Base-by-base conservation (phyloP, 805 yeast species). In the Isabelozyma rhagii region DNA sequence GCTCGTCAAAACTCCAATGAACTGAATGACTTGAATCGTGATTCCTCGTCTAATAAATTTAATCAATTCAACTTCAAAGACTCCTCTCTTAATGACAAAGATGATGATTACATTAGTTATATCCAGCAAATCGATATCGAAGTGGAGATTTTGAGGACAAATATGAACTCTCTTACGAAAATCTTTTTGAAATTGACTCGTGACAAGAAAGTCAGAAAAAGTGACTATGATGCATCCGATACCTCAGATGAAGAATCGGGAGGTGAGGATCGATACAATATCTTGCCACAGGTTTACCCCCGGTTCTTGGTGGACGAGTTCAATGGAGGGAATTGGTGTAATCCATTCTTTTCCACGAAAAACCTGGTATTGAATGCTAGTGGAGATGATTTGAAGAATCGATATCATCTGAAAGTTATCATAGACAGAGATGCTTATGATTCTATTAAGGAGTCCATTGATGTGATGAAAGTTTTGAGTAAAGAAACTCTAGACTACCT, bases 261-360 rank as follows among this genome's bases (percentile, higher is more conserved):
- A 36, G 64, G 74, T 5, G 68, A 65, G 46, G 72, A 68, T 34
- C 53, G 77, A 18, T 65, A 57, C 52, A 66, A 72, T 44, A 46
- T 66, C 13, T 52, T 85, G 36, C 94, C 93, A 0, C 86, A 85
- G 60, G 68, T 84, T 2, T 81, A 83, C 54, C 91, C 94, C 8
- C 73, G 94, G 51, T 84, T 87, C 57, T 66, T 87, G 15, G 74
- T 78, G 41, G 82, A 83, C 28, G 81, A 79, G 48, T 87, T 83
- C 62, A 83, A 83, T 56, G 93, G 91, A 14, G 93, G 92, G n/a
- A 83, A 84, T 52, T 87, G 91, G 85, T 78, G 81, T 44, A 86
- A 85, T 57, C 89, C 88, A 25, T 84, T 85, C 55, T 79, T 81
- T 55, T 62, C 74, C 42, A 59, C 72, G 44, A 55, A 58, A 36